Base-by-base conservation (phyloP, 78 protist genomes). In the Thecamonas trahens region DNA sequence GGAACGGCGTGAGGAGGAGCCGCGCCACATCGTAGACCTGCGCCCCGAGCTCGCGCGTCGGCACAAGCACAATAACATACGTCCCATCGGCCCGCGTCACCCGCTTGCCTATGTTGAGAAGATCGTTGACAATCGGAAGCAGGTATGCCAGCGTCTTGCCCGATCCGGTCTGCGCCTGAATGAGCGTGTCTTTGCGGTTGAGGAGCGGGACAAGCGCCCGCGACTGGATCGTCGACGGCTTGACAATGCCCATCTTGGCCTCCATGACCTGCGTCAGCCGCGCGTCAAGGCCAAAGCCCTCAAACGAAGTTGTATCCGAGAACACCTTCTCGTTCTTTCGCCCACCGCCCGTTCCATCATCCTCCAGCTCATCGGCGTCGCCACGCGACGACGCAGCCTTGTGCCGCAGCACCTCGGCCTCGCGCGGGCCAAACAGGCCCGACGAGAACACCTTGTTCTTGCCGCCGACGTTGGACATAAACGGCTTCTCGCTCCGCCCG, bases 101-200 rank as follows among this genome's bases (percentile, higher is more conserved):
- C 7, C 0, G 2, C 37, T 5, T 3, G 35, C 0, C 40, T n/a
- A 32, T 32, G 28, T 67, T 3, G 34, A 32, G 2, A 14, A 67
- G 72, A 54, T 0, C 4, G 32, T 79, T 55, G n/a, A 87, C 39
- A 9, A 77, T 31, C 3, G 95, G 95, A 7, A 87, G 34, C 14
- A 77, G 52, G 70, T 65, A 91, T 11, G 93, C 86, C 7, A 86
- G 34, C 45, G 95, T 87, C 76, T 91, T 91, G 38, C 95, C 95
- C 6, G 83, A 53, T 11, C 95, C 95, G 4, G 88, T 83, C n/a
- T 58, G 35, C 3, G 60, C 7, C 4, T 26, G 49, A 15, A 59
- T 7, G 39, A 70, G 18, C 26, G 24, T 34, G 24, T 70, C 76
- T 15, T 22, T n/a, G 29, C 74, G 64, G 13, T 13, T 2, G 34